These are phyloP conservation scores for Dendrocalamus latiflorus DNA, from an alignment of 202 grass and related monocot genomes.

Conservation along the genomic window DNA sequence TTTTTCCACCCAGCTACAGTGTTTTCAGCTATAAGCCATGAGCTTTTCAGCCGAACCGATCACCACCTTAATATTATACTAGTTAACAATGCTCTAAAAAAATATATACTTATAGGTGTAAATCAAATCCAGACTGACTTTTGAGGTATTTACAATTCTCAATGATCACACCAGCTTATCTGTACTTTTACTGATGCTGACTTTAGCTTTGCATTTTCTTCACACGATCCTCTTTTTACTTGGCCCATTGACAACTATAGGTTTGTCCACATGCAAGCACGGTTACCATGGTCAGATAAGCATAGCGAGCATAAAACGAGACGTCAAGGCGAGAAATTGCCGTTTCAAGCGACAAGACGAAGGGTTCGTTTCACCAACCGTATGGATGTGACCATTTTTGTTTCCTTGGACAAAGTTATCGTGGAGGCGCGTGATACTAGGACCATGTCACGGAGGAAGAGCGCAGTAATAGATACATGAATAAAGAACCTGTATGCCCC, in stretches of 20 bases:
- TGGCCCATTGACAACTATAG: neutral
- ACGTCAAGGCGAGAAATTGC: neutral
- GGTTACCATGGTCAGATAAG: neutral
- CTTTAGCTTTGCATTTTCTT: neutral
- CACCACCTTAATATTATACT: too few relatives aligned
- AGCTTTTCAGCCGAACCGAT: too few relatives aligned
- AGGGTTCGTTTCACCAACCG: slow-evolving; percentile 12
- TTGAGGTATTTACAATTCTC: neutral
- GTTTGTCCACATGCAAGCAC: neutral
- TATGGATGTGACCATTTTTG: neutral
- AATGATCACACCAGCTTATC: neutral
- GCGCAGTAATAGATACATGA: too few relatives aligned
- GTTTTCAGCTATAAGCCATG: too few relatives aligned
- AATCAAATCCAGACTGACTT: too few relatives aligned
- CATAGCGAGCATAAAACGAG: neutral
- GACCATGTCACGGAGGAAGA: neutral
- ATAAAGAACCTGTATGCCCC: too few relatives aligned
- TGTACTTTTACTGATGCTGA: neutral
- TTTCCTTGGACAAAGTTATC: neutral
- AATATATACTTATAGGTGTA: too few relatives aligned
- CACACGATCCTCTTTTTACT: neutral
- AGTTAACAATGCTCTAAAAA: too few relatives aligned
- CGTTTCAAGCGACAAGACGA: neutral
- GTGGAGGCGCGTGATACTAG: neutral
- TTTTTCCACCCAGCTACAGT: too few relatives aligned